Base-by-base conservation (phyloP, 78 protist species). In the Dictyostelium purpureum region DNA sequence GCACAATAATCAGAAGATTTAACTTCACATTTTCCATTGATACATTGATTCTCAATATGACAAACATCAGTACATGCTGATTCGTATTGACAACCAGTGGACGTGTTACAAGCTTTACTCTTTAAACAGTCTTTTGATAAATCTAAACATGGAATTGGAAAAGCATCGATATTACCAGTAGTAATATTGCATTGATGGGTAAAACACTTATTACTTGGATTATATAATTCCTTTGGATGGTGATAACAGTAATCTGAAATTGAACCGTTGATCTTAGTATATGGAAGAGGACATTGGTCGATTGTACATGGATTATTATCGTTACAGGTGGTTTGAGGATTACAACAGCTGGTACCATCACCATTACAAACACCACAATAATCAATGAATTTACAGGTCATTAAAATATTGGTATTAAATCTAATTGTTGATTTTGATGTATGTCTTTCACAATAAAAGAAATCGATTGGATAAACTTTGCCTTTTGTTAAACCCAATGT, bases 371-470 rank as follows among this genome's bases (percentile, higher is more conserved):
- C 79, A 16, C 79, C 79, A 73, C 79, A 73, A 16, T 10, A 28
- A 73, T 73, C 79, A 73, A 45, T 45, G 2, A 28, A 35, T 43
- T 28, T 37, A 73, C 79, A 73, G 52, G 6, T 16, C 0, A 75
- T 21, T 24, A 24, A n/a, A 3, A 85, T 16, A 21, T 49, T 71
- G 4, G 92, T 85, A 6, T 59, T 35, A 28, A 85, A 56, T n/a
- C 37, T 26, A 56, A 83, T 83, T 19, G 57, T 57, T 19, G 90
- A 83, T 40, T 59, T 54, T 6, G 52, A 38, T 1, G 90, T 70
- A 52, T 83, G 90, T 40, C 90, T 57, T 42, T 83, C 90, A 43
- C 90, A 83, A 42, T 83, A 83, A 66, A 83, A 83, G 43, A 83
- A 83, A 33, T 83, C 79, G 47, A 83, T 70, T 21, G 76, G 71